phyloP scores from a whole-genome alignment of 352 stramenopile species.

The Vaucheria bursata region DNA sequence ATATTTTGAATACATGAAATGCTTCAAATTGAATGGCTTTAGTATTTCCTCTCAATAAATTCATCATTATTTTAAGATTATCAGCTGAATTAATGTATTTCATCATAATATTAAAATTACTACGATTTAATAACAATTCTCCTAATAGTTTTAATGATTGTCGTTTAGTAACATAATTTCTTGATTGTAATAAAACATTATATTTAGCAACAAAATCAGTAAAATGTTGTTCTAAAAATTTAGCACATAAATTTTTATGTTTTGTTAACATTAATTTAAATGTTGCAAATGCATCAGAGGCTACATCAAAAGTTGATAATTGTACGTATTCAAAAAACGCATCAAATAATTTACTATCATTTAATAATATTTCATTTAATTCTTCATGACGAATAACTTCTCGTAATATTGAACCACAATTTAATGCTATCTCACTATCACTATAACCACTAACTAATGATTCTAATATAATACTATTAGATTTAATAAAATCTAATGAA shows the following conservation, averaged over 20 bases:
- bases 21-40: slow-evolving; percentile 95
- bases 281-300: slow-evolving; percentile 76
- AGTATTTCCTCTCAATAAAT: slow-evolving; percentile 87
- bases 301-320: slow-evolving; percentile 78
- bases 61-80: slow-evolving; percentile 97
- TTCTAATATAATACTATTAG: background rate
- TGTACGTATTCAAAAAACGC: slow-evolving; percentile 79
- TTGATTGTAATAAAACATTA: slow-evolving; percentile 62
- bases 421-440: slow-evolving; percentile 70
- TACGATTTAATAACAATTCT: slow-evolving; percentile 89
- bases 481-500: background rate
- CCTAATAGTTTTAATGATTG: slow-evolving; percentile 91
- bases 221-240: background rate
- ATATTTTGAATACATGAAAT: slow-evolving; percentile 99
- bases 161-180: slow-evolving; percentile 92
- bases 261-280: slow-evolving; percentile 73
- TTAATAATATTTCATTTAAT: slow-evolving; percentile 62
- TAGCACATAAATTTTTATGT: slow-evolving; percentile 57
- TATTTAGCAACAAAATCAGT: slow-evolving; percentile 51
- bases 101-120: slow-evolving; percentile 98
- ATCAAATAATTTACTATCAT: slow-evolving; percentile 66
- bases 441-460: slow-evolving; percentile 61
- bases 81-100: slow-evolving; percentile 80
- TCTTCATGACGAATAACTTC: slow-evolving; percentile 71
- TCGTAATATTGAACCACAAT: slow-evolving; percentile 74